Evolutionary conservation across 352 stramenopile species (phyloP).

Genomic region (Aphanomyces euteiches): DNA sequence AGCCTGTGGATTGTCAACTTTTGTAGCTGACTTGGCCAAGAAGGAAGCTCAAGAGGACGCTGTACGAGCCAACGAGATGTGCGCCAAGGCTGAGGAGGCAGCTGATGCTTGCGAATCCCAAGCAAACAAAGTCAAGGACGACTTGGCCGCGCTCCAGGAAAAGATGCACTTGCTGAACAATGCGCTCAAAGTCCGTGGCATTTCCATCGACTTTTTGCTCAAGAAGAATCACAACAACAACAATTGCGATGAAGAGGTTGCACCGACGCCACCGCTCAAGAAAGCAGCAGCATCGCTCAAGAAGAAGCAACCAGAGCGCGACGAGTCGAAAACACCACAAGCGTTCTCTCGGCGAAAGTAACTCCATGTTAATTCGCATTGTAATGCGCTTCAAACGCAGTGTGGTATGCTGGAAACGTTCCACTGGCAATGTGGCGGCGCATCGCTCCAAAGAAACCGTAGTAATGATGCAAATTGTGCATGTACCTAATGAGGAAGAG

Average conservation of each 20-base stretch:
- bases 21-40: conserved; percentile 22
- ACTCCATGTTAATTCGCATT: conserved; percentile 34
- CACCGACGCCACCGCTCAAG: not conserved
- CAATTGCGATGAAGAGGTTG: conserved; percentile 35
- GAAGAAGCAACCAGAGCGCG: conserved; percentile 46
- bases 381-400: conserved; percentile 47
- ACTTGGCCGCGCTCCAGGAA: conserved; percentile 30
- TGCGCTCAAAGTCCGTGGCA: conserved; percentile 20
- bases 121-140: conserved; percentile 25
- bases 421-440: conserved; percentile 45
- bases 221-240: conserved; percentile 41
- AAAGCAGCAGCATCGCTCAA: conserved; percentile 30
- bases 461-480: conserved; percentile 81
- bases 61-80: not conserved
- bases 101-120: conserved; percentile 29
- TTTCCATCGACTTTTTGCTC: conserved; percentile 33
- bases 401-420: conserved; percentile 43
- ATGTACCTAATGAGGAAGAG: conserved; percentile 33
- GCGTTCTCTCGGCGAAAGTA: conserved; percentile 35
- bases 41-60: not conserved
- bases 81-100: conserved; percentile 20
- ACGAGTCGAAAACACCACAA: conserved; percentile 45
- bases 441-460: conserved; percentile 60
- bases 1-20: too few relatives aligned
- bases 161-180: conserved; percentile 30